phyloP scores from a whole-genome alignment of 2,329 filamentous ascomycete genomes.

The Apiospora koreana region DNA sequence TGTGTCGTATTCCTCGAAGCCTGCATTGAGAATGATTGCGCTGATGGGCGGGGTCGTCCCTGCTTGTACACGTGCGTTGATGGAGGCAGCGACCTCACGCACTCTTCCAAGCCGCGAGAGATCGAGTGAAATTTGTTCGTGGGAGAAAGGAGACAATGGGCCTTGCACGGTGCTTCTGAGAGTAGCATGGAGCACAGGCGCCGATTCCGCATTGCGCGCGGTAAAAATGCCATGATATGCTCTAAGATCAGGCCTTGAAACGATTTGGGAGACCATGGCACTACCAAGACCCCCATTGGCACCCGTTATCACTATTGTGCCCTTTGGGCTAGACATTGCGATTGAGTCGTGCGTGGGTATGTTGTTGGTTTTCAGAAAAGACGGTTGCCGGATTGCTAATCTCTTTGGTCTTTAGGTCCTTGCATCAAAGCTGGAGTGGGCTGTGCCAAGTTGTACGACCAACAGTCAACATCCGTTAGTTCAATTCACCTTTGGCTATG shows the following conservation, averaged over 20 bases:
- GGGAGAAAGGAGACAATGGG: too few relatives aligned
- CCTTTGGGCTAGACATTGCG: not conserved
- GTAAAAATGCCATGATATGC: not conserved
- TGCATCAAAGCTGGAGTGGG: too few relatives aligned
- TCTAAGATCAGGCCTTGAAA: not conserved
- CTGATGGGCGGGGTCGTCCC: not conserved
- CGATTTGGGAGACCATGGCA: not conserved
- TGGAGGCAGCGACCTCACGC: not conserved
- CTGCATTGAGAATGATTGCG: slow-evolving; percentile 13
- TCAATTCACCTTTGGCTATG: too few relatives aligned
- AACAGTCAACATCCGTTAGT: too few relatives aligned
- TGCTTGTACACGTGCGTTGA: not conserved
- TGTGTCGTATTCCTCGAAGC: not conserved
- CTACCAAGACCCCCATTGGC: not conserved
- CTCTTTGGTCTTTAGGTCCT: too few relatives aligned
- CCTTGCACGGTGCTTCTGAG: too few relatives aligned
- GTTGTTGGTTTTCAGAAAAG: too few relatives aligned
- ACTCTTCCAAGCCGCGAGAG: not conserved
- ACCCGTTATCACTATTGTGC: not conserved
- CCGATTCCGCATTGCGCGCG: not conserved
- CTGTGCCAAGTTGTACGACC: too few relatives aligned
- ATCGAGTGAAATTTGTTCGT: not conserved
- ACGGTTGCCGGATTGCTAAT: too few relatives aligned
- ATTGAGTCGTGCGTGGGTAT: too few relatives aligned
- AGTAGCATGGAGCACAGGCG: not conserved